Conservation (phyloP, 176 grass and related monocot species). For the Alopecurus myosuroides region DNA sequence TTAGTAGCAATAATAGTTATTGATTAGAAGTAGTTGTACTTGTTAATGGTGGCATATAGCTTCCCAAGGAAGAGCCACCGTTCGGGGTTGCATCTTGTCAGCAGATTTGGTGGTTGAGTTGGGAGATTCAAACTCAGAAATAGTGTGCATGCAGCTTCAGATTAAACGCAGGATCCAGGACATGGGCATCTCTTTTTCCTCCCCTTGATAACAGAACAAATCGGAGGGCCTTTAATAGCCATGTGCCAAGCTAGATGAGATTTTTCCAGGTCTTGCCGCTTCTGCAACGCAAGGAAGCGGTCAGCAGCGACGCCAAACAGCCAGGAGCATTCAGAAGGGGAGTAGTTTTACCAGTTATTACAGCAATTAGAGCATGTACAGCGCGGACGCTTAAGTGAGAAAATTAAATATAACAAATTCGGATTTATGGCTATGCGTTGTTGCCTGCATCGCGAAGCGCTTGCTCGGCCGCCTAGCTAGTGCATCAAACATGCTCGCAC, state of each 20-base stretch:
- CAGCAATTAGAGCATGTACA: no score
- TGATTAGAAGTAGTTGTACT: no score
- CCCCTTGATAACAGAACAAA: neutral
- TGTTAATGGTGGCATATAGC: no score
- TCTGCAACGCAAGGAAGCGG: neutral
- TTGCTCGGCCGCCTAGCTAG: no score
- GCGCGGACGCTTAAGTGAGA: no score
- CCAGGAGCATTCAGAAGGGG: neutral
- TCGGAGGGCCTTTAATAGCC: slow-evolving; percentile 4
- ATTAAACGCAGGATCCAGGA: slow-evolving; percentile 5
- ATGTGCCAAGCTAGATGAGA: slow-evolving; percentile 20
- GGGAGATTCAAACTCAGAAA: slow-evolving; percentile 7
- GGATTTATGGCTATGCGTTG: no score
- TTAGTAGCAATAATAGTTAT: no score
- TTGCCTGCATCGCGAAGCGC: no score
- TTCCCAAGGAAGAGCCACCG: neutral
- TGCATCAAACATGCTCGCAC: no score
- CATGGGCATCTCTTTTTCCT: slow-evolving; percentile 4
- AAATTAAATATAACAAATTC: no score
- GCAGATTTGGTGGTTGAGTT: neutral
- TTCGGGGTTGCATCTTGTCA: neutral
- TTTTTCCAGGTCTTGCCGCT: neutral
- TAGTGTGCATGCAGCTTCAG: slow-evolving; percentile 18
- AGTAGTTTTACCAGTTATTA: neutral
- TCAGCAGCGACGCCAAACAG: neutral